phyloP scores from a whole-genome alignment of 2,329 filamentous ascomycete species.

The Fusarium scirpi region DNA sequence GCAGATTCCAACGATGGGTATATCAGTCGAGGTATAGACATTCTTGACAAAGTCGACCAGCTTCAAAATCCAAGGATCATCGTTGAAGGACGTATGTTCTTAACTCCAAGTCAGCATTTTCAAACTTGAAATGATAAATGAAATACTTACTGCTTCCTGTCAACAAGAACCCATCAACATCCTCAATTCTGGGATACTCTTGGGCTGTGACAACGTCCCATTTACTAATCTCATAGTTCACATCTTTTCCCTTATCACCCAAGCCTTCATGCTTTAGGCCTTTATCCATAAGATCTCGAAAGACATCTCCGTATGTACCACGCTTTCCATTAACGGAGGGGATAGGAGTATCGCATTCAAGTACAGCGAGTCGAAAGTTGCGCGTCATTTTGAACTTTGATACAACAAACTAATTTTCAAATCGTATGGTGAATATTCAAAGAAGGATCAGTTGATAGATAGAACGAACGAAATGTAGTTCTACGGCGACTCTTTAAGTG shows the following conservation, averaged over 20 bases:
- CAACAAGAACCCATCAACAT: conserved; percentile 50
- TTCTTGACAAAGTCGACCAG: conserved; percentile 53
- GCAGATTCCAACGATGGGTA: conserved; percentile 58
- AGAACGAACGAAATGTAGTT: neutral
- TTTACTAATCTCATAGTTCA: conserved; percentile 45
- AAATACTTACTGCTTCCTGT: conserved; percentile 50
- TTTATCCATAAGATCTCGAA: conserved; percentile 45
- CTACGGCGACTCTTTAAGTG: neutral
- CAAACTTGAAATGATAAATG: accelerated
- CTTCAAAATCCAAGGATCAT: conserved; percentile 56
- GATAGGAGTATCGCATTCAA: conserved; percentile 52
- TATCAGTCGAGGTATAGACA: conserved; percentile 43
- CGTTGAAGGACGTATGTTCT: conserved; percentile 54
- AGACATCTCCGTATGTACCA: conserved; percentile 51
- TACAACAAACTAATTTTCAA: neutral
- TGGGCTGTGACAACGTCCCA: conserved; percentile 50
- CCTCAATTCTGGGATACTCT: conserved; percentile 44
- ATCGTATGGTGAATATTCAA: neutral
- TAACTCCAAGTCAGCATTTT: neutral
- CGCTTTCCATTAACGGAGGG: conserved; percentile 43
- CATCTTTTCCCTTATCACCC: conserved; percentile 27
- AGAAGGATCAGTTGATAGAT: neutral
- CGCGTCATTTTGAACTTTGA: conserved; percentile 32
- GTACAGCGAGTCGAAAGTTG: conserved; percentile 45
- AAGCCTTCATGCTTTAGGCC: conserved; percentile 41